phyloP scores from a whole-genome alignment of 768 basidiomycete species.

The Lanmaoa rubissima region DNA sequence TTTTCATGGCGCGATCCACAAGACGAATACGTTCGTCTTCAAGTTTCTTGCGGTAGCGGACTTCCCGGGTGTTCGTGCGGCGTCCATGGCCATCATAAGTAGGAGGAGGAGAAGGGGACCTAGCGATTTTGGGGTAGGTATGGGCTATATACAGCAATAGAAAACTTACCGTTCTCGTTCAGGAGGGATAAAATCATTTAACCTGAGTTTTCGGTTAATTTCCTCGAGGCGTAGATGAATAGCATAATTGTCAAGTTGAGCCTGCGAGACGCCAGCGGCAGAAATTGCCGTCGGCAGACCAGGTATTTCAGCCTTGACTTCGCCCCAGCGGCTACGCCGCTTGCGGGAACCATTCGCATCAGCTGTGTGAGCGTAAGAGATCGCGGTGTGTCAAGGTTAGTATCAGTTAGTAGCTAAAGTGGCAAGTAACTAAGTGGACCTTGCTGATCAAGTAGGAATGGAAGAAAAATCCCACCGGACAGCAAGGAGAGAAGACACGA shows the following conservation, averaged over 20 bases:
- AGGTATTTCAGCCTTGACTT: slow-evolving; percentile 86
- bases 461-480: slow-evolving; percentile 30
- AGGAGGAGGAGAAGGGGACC: slow-evolving; percentile 95
- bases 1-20: slow-evolving; percentile 95
- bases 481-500: slow-evolving; percentile 37
- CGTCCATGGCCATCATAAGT: slow-evolving; percentile 98
- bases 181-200: slow-evolving; percentile 95
- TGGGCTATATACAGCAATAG: not conserved
- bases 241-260: slow-evolving; percentile 97
- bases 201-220: slow-evolving; percentile 90
- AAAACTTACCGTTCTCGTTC: slow-evolving; percentile 77
- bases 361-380: slow-evolving; percentile 53
- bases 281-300: slow-evolving; percentile 94
- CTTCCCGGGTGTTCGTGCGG: slow-evolving; percentile 96
- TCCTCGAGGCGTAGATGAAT: slow-evolving; percentile 95
- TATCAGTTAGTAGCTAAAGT: slow-evolving; percentile 43
- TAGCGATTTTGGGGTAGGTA: slow-evolving; percentile 33
- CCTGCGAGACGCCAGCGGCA: slow-evolving; percentile 89
- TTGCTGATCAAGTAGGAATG: slow-evolving; percentile 30
- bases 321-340: slow-evolving; percentile 97
- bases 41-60: slow-evolving; percentile 94
- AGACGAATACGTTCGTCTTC: slow-evolving; percentile 91
- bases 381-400: slow-evolving; percentile 53
- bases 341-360: slow-evolving; percentile 88
- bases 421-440: slow-evolving; percentile 32